Conservation (phyloP, 352 stramenopile genomes). For the Pythium biforme region DNA sequence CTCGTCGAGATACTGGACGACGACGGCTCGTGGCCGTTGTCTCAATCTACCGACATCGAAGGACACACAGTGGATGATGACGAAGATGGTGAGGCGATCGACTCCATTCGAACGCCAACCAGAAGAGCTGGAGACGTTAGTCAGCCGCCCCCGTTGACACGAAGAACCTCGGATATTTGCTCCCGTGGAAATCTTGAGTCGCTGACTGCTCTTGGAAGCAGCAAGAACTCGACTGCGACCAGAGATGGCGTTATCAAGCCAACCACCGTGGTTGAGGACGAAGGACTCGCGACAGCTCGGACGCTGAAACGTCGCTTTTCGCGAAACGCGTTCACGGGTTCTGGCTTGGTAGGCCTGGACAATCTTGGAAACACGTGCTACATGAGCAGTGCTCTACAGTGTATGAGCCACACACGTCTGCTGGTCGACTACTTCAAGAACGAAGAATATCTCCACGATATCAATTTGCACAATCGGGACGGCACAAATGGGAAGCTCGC, state of each 20-base stretch:
- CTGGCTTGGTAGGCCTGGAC: constrained; percentile 88
- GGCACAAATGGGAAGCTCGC: constrained; percentile 92
- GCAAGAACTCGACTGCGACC: constrained; percentile 17
- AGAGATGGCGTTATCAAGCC: constrained; percentile 15
- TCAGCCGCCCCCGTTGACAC: constrained; percentile 30
- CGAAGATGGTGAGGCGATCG: constrained; percentile 23
- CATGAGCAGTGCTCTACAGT: constrained; percentile 98
- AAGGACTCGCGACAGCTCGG: constrained; percentile 27
- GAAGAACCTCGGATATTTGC: constrained; percentile 76
- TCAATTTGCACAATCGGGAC: constrained; percentile 96
- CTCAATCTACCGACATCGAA: constrained; percentile 41
- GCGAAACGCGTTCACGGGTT: constrained; percentile 70
- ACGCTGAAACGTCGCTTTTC: constrained; percentile 69
- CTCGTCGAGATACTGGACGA: constrained; percentile 83
- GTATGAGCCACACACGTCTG: constrained; percentile 94
- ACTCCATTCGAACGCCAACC: constrained; percentile 5
- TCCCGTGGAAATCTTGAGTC: constrained; percentile 69
- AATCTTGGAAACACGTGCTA: constrained; percentile 99
- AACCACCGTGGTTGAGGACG: constrained; percentile 28
- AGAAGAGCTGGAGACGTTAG: constrained; percentile 37
- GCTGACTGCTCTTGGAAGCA: constrained; percentile 37
- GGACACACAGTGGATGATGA: constrained; percentile 27
- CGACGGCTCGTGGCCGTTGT: constrained; percentile 83
- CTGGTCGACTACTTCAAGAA: constrained; percentile 97
- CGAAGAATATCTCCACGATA: constrained; percentile 92